phyloP scores from a whole-genome alignment of 208 protist species.

The Kentomonas sorsogonicus region DNA sequence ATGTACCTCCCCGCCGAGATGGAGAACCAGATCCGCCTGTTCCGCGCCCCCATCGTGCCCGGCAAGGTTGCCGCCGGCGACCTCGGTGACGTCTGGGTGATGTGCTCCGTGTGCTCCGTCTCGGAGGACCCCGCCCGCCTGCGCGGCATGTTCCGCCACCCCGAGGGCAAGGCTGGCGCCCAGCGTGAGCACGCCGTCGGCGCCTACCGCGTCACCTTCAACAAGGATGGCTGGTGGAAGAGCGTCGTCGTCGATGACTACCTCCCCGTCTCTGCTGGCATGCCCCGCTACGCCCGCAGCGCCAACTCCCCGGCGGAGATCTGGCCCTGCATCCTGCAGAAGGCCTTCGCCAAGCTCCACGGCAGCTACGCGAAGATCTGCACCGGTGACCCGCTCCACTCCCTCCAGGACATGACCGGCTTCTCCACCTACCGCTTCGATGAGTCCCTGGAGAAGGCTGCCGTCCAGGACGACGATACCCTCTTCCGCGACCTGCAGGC shows the following conservation, averaged over 20 bases:
- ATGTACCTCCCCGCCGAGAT: slow-evolving; percentile 46
- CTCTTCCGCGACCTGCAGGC: slow-evolving; percentile 49
- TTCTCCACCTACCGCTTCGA: slow-evolving; percentile 64
- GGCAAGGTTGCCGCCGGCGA: slow-evolving; percentile 44
- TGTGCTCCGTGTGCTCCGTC: slow-evolving; percentile 53
- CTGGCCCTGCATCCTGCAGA: slow-evolving; percentile 80
- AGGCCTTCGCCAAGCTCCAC: slow-evolving; percentile 88
- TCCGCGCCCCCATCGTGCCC: slow-evolving; percentile 36
- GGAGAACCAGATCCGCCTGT: slow-evolving; percentile 57
- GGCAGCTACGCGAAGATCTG: slow-evolving; percentile 74
- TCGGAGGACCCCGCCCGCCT: slow-evolving; percentile 40
- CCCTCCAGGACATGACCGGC: slow-evolving; percentile 80
- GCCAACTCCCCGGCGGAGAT: slow-evolving; percentile 56
- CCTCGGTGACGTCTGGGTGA: slow-evolving; percentile 71
- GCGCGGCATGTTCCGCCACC: slow-evolving; percentile 63
- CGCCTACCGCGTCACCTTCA: slow-evolving; percentile 75
- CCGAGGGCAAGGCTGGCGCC: slow-evolving; percentile 32
- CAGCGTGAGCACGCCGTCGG: slow-evolving; percentile 61
- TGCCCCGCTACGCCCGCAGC: slow-evolving; percentile 56
- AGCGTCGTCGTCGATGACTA: slow-evolving; percentile 82
- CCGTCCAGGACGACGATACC: slow-evolving; percentile 20
- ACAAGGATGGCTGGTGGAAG: slow-evolving; percentile 78
- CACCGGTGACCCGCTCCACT: slow-evolving; percentile 74
- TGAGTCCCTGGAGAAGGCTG: slow-evolving; percentile 13
- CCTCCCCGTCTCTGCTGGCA: slow-evolving; percentile 50